A percentile compares a stretch with the other conserved stretches of the same genome.
phyloP scores from a whole-genome alignment of 2,329 filamentous ascomycete species.

The Beauveria brongniartii region DNA sequence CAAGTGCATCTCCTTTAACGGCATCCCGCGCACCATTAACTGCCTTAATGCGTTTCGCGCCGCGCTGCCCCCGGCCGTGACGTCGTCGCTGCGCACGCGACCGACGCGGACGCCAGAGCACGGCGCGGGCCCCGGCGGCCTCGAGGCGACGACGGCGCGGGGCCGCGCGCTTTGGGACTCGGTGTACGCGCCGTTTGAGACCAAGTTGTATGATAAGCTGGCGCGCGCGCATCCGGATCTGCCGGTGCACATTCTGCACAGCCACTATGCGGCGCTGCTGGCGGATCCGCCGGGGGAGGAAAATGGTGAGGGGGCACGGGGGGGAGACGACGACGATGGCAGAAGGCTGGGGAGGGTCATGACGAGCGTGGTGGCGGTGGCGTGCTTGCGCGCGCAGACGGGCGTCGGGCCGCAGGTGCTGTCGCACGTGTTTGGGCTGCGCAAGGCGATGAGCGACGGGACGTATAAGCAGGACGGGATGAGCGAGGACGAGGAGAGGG shows the following conservation, averaged over 20 bases:
- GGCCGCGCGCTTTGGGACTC: constrained; percentile 65
- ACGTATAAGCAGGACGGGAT: constrained; percentile 32
- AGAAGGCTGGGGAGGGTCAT: constrained; percentile 57
- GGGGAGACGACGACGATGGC: constrained; percentile 14
- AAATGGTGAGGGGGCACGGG: constrained; percentile 14
- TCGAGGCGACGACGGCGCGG: constrained; percentile 45
- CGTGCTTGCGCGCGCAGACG: constrained; percentile 69
- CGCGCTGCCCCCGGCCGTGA: constrained; percentile 49
- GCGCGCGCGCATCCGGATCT: constrained; percentile 72
- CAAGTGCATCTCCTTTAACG: constrained; percentile 74
- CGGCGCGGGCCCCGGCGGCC: constrained; percentile 24
- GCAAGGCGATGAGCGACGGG: constrained; percentile 67
- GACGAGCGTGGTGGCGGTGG: constrained; percentile 65
- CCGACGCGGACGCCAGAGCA: constrained; percentile 43
- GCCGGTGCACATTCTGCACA: constrained; percentile 68
- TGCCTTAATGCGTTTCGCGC: constrained; percentile 64
- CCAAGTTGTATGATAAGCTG: constrained; percentile 63
- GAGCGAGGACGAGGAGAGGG: constrained; percentile 26
- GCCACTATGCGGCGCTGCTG: constrained; percentile 67
- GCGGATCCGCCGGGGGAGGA: constrained; percentile 51
- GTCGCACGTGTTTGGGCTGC: constrained; percentile 71
- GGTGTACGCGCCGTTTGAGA: constrained; percentile 67
- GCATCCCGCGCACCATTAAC: constrained; percentile 79
- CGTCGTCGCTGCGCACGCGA: constrained; percentile 42
- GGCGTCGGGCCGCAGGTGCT: constrained; percentile 77